A percentile compares a stretch with the other conserved stretches of the same genome.
These are phyloP conservation scores for Cladophialophora yegresii DNA, from an alignment of 2,329 filamentous ascomycete genomes.

Conservation along the genomic window DNA sequence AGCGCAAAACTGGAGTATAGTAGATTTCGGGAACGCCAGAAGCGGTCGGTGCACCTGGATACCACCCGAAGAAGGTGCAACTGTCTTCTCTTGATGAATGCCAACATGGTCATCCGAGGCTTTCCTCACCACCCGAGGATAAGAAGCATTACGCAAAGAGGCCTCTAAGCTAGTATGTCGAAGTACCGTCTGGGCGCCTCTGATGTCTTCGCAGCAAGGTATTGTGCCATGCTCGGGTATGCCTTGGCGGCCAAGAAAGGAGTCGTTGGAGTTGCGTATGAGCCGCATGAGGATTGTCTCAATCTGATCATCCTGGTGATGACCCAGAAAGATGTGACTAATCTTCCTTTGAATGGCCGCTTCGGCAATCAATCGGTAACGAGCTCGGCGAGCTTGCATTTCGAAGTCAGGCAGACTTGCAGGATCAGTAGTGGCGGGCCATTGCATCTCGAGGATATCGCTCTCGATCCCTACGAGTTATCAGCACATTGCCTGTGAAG, in stretches of 20 bases:
- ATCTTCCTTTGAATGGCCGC: constrained; percentile 59
- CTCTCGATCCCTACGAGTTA: constrained; percentile 35
- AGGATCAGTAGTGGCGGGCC: constrained; percentile 49
- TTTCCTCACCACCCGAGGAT: constrained; percentile 16
- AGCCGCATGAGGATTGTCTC: constrained; percentile 86
- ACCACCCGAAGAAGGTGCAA: constrained; percentile 53
- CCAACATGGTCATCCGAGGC: background rate
- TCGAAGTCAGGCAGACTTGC: constrained; percentile 67
- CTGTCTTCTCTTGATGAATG: constrained; percentile 51
- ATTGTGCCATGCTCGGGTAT: constrained; percentile 26
- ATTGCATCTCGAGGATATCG: constrained; percentile 53
- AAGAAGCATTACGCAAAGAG: constrained; percentile 10
- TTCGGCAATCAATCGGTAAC: constrained; percentile 70
- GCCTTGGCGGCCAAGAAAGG: constrained; percentile 30
- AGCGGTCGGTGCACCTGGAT: constrained; percentile 69
- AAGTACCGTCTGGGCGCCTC: constrained; percentile 21
- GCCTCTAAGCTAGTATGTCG: constrained; percentile 13
- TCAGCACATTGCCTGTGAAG: constrained; percentile 35
- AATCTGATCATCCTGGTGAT: constrained; percentile 87
- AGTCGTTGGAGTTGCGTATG: constrained; percentile 20
- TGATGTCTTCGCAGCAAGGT: constrained; percentile 33
- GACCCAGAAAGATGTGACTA: constrained; percentile 70
- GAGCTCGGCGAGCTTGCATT: constrained; percentile 68
- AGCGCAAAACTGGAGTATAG: constrained; percentile 67
- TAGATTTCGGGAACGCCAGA: constrained; percentile 58